A percentile compares a stretch with the other conserved stretches of the same genome.
Conservation (phyloP, 208 protist genomes). For the Trypanosoma lewisi region DNA sequence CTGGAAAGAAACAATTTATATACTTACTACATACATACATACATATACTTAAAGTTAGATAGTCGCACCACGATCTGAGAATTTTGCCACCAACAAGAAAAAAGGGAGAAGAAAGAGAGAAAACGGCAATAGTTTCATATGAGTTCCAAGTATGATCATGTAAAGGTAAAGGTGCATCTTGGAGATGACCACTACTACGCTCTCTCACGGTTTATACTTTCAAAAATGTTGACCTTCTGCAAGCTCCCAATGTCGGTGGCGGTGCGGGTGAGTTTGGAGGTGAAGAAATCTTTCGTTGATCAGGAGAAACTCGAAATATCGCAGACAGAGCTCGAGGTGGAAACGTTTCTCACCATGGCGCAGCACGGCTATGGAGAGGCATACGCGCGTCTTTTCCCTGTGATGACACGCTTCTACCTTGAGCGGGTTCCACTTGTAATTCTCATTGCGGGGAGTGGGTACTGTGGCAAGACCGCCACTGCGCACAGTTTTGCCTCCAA, state of each 20-base stretch:
- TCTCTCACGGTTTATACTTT: conserved; percentile 61
- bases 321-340: conserved; percentile 40
- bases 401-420: conserved; percentile 48
- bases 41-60: too few species aligned
- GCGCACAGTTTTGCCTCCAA: conserved; percentile 36
- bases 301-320: conserved; percentile 34
- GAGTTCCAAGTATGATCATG: conserved; percentile 66
- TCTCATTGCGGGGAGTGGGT: conserved; percentile 36
- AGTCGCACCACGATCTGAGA: too few species aligned
- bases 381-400: conserved; percentile 32
- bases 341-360: conserved; percentile 27
- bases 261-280: conserved; percentile 46
- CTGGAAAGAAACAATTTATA: too few species aligned
- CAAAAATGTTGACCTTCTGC: conserved; percentile 64
- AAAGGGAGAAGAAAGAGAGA: background rate
- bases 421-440: conserved; percentile 52
- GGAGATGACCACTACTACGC: conserved; percentile 54
- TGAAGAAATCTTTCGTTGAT: conserved; percentile 62
- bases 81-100: too few species aligned
- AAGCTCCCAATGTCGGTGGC: conserved; percentile 40
- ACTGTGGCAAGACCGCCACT: conserved; percentile 48
- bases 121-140: conserved; percentile 18
- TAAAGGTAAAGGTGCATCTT: conserved; percentile 61
- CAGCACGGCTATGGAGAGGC: conserved; percentile 33
- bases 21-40: too few species aligned